Evolutionary conservation across 2,329 filamentous ascomycete genomes (phyloP).

Genomic region (Fusarium abutilonis): DNA sequence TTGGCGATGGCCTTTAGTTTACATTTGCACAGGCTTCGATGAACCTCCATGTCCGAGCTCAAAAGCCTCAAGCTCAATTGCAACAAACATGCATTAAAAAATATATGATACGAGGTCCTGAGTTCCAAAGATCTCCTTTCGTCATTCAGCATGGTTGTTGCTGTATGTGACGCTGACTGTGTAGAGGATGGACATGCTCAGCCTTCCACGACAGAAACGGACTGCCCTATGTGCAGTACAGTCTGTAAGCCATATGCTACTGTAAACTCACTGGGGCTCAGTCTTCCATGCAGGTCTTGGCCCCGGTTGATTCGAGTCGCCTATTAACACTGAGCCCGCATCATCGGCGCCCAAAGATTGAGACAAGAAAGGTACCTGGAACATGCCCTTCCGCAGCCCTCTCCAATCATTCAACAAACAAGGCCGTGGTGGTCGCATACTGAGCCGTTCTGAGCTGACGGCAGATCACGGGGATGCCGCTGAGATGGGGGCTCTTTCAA

Average conservation of each 20-base stretch:
- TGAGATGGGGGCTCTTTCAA: conserved; percentile 30
- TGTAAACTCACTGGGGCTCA: conserved; percentile 27
- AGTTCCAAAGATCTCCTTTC: too few species aligned
- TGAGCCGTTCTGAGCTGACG: conserved; percentile 44
- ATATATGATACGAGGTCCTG: too few species aligned
- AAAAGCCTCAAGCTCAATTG: too few species aligned
- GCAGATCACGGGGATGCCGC: conserved; percentile 36
- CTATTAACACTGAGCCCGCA: not conserved
- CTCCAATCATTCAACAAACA: conserved; percentile 34
- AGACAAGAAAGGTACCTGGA: conserved; percentile 36
- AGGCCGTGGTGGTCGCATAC: conserved; percentile 37
- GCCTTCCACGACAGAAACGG: conserved; percentile 32
- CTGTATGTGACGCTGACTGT: conserved; percentile 21
- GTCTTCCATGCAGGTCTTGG: not conserved
- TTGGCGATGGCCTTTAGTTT: conserved; percentile 28
- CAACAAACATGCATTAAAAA: too few species aligned
- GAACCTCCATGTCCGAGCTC: not conserved
- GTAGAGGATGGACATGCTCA: conserved; percentile 24
- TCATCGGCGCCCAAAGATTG: conserved; percentile 16
- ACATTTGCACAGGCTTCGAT: conserved; percentile 12
- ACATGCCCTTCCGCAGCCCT: conserved; percentile 18
- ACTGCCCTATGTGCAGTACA: conserved; percentile 32
- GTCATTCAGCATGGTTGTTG: not conserved
- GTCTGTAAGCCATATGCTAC: conserved; percentile 36
- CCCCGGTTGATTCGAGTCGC: not conserved